Percentiles rank a stretch among this genome's conserved stretches.
Conservation (phyloP, 1,284 basidiomycete species). For the Schizopora paradoxa region DNA sequence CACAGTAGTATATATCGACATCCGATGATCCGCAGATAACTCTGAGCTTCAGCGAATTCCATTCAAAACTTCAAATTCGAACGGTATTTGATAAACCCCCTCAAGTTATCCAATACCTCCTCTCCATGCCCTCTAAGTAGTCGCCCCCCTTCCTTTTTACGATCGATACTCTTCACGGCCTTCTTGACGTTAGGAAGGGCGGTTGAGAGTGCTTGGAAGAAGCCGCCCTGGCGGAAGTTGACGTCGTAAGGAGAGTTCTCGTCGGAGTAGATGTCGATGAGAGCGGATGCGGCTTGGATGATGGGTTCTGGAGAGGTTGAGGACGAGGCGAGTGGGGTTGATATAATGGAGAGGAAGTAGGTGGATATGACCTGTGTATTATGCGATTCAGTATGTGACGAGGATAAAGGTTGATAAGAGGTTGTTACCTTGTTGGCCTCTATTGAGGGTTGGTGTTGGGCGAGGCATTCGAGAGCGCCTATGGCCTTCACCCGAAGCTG, state of each 20-base stretch:
- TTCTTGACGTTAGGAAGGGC: slow-evolving; percentile 55
- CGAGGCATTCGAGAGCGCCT: slow-evolving; percentile 78
- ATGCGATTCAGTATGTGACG: slow-evolving; percentile 13
- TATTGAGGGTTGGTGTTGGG: slow-evolving; percentile 58
- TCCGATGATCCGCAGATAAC: too few relatives aligned
- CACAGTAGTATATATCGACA: too few relatives aligned
- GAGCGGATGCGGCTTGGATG: slow-evolving; percentile 77
- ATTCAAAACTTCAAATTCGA: slow-evolving; percentile 50
- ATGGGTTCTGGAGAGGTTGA: slow-evolving; percentile 55
- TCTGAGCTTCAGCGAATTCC: too few relatives aligned
- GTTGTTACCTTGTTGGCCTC: slow-evolving; percentile 61
- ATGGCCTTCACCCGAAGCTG: slow-evolving; percentile 69
- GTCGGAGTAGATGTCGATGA: slow-evolving; percentile 95
- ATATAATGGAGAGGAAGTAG: slow-evolving; percentile 60
- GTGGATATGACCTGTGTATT: slow-evolving; percentile 54
- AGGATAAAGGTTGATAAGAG: slow-evolving; percentile 14
- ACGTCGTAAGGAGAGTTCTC: slow-evolving; percentile 79
- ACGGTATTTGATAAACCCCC: slow-evolving; percentile 87
- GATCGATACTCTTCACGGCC: slow-evolving; percentile 54
- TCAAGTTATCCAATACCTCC: slow-evolving; percentile 76
- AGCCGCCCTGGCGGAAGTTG: slow-evolving; percentile 65
- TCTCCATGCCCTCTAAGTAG: slow-evolving; percentile 60
- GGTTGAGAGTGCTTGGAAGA: slow-evolving; percentile 45
- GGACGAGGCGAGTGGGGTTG: too few relatives aligned
- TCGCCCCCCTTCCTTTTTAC: slow-evolving; percentile 49